phyloP scores from a whole-genome alignment of 73 alveolate species.

The Paramecium bursaria region DNA sequence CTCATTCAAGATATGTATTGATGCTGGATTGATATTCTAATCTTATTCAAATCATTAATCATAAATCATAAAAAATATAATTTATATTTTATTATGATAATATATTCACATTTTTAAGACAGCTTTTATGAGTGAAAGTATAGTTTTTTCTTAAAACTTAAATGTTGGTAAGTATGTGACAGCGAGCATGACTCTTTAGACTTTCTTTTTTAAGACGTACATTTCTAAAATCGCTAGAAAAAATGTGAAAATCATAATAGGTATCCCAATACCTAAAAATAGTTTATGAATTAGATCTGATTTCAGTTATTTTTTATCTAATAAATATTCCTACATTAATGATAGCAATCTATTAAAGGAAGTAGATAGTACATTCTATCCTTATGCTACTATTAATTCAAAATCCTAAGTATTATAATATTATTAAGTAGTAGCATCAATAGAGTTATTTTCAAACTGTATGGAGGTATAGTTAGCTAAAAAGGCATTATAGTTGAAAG shows the following conservation, averaged over 20 bases:
- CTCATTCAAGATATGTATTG: neutral
- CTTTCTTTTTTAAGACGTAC: neutral
- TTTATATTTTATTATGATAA: neutral
- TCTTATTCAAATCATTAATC: neutral
- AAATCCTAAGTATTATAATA: slow-evolving; percentile 53
- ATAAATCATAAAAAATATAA: neutral
- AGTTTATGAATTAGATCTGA: neutral
- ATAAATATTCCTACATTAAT: too few species aligned
- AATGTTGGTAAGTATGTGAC: neutral
- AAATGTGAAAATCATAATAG: neutral
- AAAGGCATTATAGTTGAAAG: slow-evolving; percentile 14
- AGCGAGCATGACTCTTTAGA: neutral
- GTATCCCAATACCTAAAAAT: neutral
- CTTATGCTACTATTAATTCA: neutral
- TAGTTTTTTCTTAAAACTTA: slow-evolving; percentile 43
- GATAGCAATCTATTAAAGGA: neutral
- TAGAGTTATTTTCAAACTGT: too few species aligned
- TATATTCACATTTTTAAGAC: slow-evolving; percentile 20
- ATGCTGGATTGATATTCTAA: neutral
- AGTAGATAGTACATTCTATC: neutral
- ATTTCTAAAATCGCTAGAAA: neutral
- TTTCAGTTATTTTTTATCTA: too few species aligned
- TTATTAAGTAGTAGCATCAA: neutral
- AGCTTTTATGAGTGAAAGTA: slow-evolving; percentile 39
- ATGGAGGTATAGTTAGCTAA: slow-evolving; percentile 3